Percentiles rank a stretch among this genome's conserved stretches.
Evolutionary conservation across 352 stramenopile species (phyloP).

Genomic region (Lagenidium giganteum): DNA sequence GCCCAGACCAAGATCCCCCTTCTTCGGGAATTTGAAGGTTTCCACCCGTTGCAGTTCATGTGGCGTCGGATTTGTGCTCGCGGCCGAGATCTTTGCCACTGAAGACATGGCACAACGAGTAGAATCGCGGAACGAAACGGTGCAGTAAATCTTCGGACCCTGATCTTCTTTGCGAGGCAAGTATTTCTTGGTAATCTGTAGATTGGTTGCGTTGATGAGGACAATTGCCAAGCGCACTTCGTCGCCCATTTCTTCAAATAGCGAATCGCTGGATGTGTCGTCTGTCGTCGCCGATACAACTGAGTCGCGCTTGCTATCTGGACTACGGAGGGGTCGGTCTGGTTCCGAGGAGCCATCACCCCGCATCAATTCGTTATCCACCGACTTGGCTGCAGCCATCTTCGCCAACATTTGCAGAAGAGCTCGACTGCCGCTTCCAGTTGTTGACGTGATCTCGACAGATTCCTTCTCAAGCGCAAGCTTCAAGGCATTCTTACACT

Average conservation of each 20-base stretch:
- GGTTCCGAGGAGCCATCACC: too few relatives aligned
- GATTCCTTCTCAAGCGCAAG: conserved; percentile 60
- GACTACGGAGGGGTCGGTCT: too few relatives aligned
- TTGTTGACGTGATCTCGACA: conserved; percentile 57
- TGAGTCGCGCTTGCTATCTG: too few relatives aligned
- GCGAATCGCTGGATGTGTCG: conserved; percentile 53
- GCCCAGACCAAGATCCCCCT: conserved; percentile 66
- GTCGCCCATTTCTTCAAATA: conserved; percentile 55
- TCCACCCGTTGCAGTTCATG: conserved; percentile 47
- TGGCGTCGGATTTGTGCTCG: not conserved
- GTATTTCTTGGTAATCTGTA: conserved; percentile 33
- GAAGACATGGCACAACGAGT: conserved; percentile 70
- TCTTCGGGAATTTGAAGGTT: conserved; percentile 51
- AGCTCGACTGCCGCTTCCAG: conserved; percentile 25
- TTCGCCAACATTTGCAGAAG: conserved; percentile 13
- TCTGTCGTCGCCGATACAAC: conserved; percentile 67
- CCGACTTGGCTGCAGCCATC: too few relatives aligned
- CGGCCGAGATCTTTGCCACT: conserved; percentile 32
- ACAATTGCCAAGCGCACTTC: conserved; percentile 71
- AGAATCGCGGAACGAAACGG: conserved; percentile 70
- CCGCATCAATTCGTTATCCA: too few relatives aligned
- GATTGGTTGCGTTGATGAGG: conserved; percentile 67
- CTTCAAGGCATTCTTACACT: conserved; percentile 64
- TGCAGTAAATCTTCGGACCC: conserved; percentile 78
- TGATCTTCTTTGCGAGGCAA: conserved; percentile 5